These are phyloP conservation scores for Deinandra increscens DNA, from an alignment of 129 eudicot species.

Conservation along the genomic window DNA sequence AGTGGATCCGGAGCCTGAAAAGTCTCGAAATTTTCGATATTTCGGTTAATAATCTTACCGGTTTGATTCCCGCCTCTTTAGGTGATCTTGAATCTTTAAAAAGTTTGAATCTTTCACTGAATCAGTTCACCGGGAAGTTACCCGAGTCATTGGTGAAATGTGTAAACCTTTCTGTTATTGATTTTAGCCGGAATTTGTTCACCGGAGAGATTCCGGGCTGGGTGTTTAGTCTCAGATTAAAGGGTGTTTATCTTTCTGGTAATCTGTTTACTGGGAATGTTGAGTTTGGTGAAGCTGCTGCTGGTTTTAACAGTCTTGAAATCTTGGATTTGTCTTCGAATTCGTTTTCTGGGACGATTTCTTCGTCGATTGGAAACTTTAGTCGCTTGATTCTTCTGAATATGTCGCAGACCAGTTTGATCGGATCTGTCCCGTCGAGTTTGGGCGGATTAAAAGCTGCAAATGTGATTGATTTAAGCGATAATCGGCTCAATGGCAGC, in stretches of 20 bases:
- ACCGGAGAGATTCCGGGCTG: constrained; percentile 64
- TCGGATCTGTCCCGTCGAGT: constrained; percentile 60
- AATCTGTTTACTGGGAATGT: constrained; percentile 58
- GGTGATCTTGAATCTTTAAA: constrained; percentile 60
- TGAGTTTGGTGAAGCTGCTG: constrained; percentile 32
- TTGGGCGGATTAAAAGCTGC: constrained; percentile 55
- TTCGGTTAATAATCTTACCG: constrained; percentile 67
- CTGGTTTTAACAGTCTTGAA: constrained; percentile 54
- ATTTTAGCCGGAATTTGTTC: constrained; percentile 55
- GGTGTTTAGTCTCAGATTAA: constrained; percentile 54
- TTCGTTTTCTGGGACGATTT: constrained; percentile 60
- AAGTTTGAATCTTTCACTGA: constrained; percentile 59
- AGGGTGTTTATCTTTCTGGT: constrained; percentile 48
- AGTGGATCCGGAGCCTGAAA: constrained; percentile 72
- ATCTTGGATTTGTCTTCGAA: constrained; percentile 77
- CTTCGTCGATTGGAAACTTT: constrained; percentile 53
- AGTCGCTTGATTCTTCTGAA: constrained; percentile 59
- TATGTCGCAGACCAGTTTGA: constrained; percentile 53
- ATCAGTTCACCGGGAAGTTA: constrained; percentile 55
- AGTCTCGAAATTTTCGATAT: constrained; percentile 66
- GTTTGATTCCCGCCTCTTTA: constrained; percentile 45
- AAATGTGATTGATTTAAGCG: constrained; percentile 61
- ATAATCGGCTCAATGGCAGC: constrained; percentile 65
- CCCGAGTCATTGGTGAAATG: constrained; percentile 63
- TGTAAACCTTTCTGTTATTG: constrained; percentile 46